Base-by-base conservation (phyloP, 2,329 filamentous ascomycete genomes). In the Xylaria sp. region DNA sequence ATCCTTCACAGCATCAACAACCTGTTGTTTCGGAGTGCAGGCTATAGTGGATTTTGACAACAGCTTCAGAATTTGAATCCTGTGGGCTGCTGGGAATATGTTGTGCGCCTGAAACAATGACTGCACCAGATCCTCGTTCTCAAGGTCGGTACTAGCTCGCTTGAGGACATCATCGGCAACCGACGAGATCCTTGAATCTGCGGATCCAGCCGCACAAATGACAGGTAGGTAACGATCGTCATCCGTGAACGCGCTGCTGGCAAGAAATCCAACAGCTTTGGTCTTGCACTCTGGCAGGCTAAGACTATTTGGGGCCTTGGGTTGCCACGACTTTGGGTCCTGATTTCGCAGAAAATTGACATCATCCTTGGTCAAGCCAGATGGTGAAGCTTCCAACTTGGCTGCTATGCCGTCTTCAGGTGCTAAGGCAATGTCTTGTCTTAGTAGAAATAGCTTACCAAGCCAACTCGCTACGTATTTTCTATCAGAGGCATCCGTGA, bases 111-210 rank as follows among this genome's bases (percentile, higher is more conserved):
- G 75, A 67, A 92, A 92, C 2, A 97, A 77, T 13, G 81, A 78
- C 58, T 82, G 76, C 2, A 96, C 79, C 1, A 92, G 74, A 0
- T 72, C 66, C 8, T 78, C 68, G 62, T 91, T 82, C 71, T 97
- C 93, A 30, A 97, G 77, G 7, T 89, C 85, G 7, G 90, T 83
- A 1, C 84, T 82, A 35, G 84, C 89, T 65, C 92, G 82, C 74
- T 97, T 99, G 65, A 97, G 75, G 53, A 95, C 84, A 67, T 96
- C 92, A 59, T 97, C 91, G 0, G 90, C 93, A n/a, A 91, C 78
- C n/a, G 89, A 85, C 9, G 90, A 86, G 44, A 97, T 86, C 7
- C 88, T 84, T 42, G 87, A 91, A 65, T 97, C 94, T 1, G 86
- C 78, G 73, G 92, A 92, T 0, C 91, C 87, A 30, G 91, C 88